phyloP scores from a whole-genome alignment of 495 filamentous ascomycete genomes.

The Aspergillus incahuasiensis region DNA sequence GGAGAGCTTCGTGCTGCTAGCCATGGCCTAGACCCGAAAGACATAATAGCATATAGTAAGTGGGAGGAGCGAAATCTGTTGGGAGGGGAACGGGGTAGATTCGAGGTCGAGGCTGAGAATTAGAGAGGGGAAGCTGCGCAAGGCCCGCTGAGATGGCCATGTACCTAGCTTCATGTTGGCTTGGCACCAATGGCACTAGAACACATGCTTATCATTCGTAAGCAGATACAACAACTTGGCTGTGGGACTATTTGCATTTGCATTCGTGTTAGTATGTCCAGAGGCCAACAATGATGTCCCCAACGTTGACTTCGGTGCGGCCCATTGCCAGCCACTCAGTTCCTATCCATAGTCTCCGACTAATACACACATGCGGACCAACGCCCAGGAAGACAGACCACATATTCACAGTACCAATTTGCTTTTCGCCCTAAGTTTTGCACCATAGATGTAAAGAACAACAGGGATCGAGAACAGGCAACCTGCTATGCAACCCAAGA shows the following conservation, averaged over 20 bases:
- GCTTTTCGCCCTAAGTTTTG: constrained; percentile 12
- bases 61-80: neutral
- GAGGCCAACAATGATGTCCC: neutral
- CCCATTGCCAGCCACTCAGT: too few species aligned
- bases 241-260: neutral
- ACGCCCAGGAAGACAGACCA: too few species aligned
- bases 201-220: too few species aligned
- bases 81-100: neutral
- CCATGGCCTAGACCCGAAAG: neutral
- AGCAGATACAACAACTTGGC: neutral
- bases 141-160: too few species aligned
- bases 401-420: constrained; percentile 1
- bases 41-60: neutral
- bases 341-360: too few species aligned
- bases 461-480: constrained; percentile 30
- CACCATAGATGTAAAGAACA: constrained; percentile 29
- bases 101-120: neutral
- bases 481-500: constrained; percentile 51
- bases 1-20: neutral
- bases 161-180: neutral
- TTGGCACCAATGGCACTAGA: neutral
- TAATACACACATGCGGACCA: too few species aligned
- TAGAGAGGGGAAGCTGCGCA: neutral
- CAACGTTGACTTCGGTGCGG: too few species aligned
- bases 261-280: neutral